Percentiles rank a stretch among this genome's conserved stretches.
phyloP scores from a whole-genome alignment of 306 rosid species.

The Dalbergia oliveri region DNA sequence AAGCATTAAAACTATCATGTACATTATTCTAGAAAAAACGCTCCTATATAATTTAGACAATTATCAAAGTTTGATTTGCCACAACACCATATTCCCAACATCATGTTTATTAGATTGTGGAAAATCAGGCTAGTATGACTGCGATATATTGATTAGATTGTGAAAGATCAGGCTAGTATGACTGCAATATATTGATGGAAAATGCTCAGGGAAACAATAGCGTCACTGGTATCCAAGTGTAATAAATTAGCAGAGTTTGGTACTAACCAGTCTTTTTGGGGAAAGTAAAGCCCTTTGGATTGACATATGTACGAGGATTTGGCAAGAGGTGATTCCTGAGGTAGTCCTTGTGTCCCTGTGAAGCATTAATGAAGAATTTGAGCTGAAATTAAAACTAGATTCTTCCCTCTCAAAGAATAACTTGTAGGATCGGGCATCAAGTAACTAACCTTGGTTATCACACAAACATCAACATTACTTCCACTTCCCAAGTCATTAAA shows the following conservation, averaged over 20 bases:
- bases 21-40: not conserved
- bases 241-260: conserved; percentile 24
- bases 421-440: conserved; percentile 13
- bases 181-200: not conserved
- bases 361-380: conserved; percentile 31
- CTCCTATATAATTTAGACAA: not conserved
- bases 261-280: conserved; percentile 86
- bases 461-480: conserved; percentile 93
- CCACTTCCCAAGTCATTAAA: conserved; percentile 99
- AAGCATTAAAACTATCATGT: not conserved
- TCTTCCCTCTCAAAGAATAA: conserved; percentile 26
- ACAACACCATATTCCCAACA: not conserved
- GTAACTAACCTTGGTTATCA: conserved; percentile 86
- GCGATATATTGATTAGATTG: too few species aligned
- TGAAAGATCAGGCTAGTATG: not conserved
- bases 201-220: not conserved
- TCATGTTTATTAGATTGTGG: not conserved
- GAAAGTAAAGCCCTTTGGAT: conserved; percentile 69
- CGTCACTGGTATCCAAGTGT: not conserved
- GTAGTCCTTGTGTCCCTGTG: conserved; percentile 92
- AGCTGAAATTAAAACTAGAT: conserved; percentile 20
- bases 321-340: conserved; percentile 87
- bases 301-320: conserved; percentile 86
- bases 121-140: not conserved
- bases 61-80: not conserved